Percentiles rank a stretch among this genome's conserved stretches.
Conservation (phyloP, 495 filamentous ascomycete species). For the Penicillium tannophilum region DNA sequence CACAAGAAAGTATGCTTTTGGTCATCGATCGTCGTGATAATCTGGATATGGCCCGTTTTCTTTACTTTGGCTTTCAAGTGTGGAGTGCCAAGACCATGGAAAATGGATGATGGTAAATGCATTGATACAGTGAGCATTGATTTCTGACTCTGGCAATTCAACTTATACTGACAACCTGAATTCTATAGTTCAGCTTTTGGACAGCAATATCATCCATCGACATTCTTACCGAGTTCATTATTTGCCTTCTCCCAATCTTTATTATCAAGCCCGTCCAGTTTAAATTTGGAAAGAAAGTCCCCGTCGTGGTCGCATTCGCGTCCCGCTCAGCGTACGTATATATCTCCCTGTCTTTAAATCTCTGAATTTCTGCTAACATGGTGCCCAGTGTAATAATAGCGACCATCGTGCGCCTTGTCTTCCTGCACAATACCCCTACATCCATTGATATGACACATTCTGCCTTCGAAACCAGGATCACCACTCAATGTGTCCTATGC, state of each 20-base stretch:
- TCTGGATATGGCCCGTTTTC: neutral
- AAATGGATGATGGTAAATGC: neutral
- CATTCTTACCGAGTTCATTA: slow-evolving; percentile 10
- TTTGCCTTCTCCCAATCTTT: slow-evolving; percentile 27
- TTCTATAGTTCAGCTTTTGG: slow-evolving; percentile 2
- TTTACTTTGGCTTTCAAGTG: slow-evolving; percentile 2
- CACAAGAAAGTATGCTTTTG: slow-evolving; percentile 13
- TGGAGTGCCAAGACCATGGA: neutral
- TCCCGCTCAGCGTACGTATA: slow-evolving; percentile 20
- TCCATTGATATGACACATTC: neutral
- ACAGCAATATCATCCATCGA: slow-evolving; percentile 14
- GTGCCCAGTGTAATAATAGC: neutral
- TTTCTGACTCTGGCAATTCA: neutral
- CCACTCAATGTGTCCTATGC: slow-evolving; percentile 30
- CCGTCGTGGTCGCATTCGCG: slow-evolving; percentile 35
- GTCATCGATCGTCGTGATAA: neutral
- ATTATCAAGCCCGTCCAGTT: slow-evolving; percentile 35
- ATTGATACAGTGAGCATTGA: neutral
- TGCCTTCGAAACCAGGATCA: slow-evolving; percentile 12
- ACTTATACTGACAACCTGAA: neutral
- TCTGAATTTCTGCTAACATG: neutral
- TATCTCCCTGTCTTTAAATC: neutral
- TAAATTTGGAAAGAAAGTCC: slow-evolving; percentile 26
- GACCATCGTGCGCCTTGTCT: neutral
- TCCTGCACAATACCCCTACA: neutral